phyloP scores from a whole-genome alignment of 2,329 filamentous ascomycete genomes.

The Calonectria pseudoturangicola region DNA sequence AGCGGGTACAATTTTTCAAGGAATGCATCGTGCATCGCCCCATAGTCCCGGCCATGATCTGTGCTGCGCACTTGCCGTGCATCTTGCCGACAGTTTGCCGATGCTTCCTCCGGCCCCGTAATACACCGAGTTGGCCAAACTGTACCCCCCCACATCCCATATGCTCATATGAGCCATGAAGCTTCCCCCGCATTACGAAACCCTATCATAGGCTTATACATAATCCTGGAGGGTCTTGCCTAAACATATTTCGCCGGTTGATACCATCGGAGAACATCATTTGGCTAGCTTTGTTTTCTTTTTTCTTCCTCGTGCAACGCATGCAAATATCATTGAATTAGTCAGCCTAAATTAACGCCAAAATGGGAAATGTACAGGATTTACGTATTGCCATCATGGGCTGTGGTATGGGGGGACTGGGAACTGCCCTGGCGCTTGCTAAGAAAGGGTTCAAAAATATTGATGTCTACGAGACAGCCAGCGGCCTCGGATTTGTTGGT shows the following conservation, averaged over 20 bases:
- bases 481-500: constrained; percentile 71
- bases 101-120: constrained; percentile 20
- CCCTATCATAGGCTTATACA: background rate
- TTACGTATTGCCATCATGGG: constrained; percentile 52
- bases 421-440: constrained; percentile 61
- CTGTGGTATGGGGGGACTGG: constrained; percentile 63
- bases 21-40: background rate
- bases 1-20: too few species aligned
- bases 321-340: background rate
- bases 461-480: constrained; percentile 53
- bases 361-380: constrained; percentile 47
- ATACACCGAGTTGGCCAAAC: background rate
- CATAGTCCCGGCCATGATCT: background rate
- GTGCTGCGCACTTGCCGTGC: constrained; percentile 24
- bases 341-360: background rate
- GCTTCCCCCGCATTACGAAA: constrained; percentile 28
- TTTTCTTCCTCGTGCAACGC: background rate
- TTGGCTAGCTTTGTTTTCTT: too few species aligned
- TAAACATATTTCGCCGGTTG: background rate
- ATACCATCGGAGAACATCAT: too few species aligned
- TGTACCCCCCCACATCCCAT: constrained; percentile 33
- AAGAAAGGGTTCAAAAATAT: constrained; percentile 54
- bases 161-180: background rate
- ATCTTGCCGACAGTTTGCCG: constrained; percentile 26
- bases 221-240: background rate